These are phyloP conservation scores for Psidium guajava DNA, from an alignment of 345 rosid species.

Conservation along the genomic window DNA sequence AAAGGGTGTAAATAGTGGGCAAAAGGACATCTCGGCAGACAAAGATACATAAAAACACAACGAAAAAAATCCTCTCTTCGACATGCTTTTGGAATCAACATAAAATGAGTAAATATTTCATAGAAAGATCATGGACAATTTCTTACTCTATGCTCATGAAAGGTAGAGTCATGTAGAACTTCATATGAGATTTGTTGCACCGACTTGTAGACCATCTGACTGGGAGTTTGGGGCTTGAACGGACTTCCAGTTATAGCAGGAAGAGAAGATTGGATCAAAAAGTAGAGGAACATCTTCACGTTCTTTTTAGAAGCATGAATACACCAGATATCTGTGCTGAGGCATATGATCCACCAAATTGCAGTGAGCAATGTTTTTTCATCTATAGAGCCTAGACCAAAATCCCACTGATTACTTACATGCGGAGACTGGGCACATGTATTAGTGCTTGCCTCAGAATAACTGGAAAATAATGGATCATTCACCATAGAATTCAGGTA, in stretches of 20 bases:
- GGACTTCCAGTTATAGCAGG: conserved; percentile 19
- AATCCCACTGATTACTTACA: conserved; percentile 37
- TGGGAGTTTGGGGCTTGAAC: conserved; percentile 9
- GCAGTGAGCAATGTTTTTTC: conserved; percentile 49
- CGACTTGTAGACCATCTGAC: conserved; percentile 20
- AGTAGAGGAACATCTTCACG: conserved; percentile 54
- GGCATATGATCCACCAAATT: conserved; percentile 67
- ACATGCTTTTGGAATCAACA: not conserved
- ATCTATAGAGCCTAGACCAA: conserved; percentile 40
- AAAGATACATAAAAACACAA: not conserved
- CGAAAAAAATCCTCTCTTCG: not conserved
- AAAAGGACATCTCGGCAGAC: not conserved
- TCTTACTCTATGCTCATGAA: conserved; percentile 73
- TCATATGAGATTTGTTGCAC: conserved; percentile 44
- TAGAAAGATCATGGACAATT: not conserved
- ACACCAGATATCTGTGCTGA: conserved; percentile 74
- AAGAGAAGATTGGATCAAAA: conserved; percentile 39
- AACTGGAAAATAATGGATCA: conserved; percentile 11
- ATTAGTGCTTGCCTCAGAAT: conserved; percentile 5
- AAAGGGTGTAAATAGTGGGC: not conserved
- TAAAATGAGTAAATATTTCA: not conserved
- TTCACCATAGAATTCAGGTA: conserved; percentile 24
- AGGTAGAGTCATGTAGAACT: conserved; percentile 46
- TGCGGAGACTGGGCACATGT: conserved; percentile 8
- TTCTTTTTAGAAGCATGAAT: conserved; percentile 44